These are phyloP conservation scores for Hypoxylon perforatum DNA, from an alignment of 495 filamentous ascomycete species.

Conservation along the genomic window DNA sequence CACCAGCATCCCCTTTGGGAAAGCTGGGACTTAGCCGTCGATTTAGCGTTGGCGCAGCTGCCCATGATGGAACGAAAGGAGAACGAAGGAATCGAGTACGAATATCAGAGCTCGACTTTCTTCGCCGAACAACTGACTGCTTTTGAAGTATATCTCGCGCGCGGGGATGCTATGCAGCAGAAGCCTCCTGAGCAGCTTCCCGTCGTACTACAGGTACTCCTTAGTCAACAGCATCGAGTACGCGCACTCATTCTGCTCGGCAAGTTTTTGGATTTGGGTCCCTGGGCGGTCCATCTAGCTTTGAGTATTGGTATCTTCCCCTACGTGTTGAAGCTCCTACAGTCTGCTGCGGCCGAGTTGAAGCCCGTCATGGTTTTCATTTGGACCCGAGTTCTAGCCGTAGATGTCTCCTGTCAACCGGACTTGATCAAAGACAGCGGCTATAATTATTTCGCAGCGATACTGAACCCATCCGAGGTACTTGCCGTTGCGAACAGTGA, in stretches of 20 bases:
- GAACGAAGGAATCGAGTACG: conserved; percentile 79
- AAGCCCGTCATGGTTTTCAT: conserved; percentile 99
- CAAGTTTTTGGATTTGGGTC: conserved; percentile 93
- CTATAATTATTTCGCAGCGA: conserved; percentile 93
- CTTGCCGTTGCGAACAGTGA: conserved; percentile 85
- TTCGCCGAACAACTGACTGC: conserved; percentile 97
- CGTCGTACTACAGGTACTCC: conserved; percentile 92
- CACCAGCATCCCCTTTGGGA: conserved; percentile 95
- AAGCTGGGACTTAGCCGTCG: conserved; percentile 96
- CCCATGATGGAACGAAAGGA: conserved; percentile 80
- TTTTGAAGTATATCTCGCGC: conserved; percentile 95
- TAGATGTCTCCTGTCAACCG: conserved; percentile 90
- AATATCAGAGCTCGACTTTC: conserved; percentile 94
- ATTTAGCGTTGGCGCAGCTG: conserved; percentile 93
- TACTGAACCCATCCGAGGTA: conserved; percentile 83
- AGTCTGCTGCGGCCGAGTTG: conserved; percentile 92
- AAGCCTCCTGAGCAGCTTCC: conserved; percentile 93
- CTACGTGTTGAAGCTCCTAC: conserved; percentile 94
- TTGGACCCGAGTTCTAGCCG: conserved; percentile 95
- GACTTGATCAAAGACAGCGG: conserved; percentile 96
- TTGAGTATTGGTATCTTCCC: conserved; percentile 98
- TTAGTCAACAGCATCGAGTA: conserved; percentile 95
- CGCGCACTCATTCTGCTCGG: conserved; percentile 91
- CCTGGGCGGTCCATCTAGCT: conserved; percentile 97
- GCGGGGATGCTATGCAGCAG: conserved; percentile 81